Conservation (phyloP, 345 rosid species). For the Syzygium oleosum region DNA sequence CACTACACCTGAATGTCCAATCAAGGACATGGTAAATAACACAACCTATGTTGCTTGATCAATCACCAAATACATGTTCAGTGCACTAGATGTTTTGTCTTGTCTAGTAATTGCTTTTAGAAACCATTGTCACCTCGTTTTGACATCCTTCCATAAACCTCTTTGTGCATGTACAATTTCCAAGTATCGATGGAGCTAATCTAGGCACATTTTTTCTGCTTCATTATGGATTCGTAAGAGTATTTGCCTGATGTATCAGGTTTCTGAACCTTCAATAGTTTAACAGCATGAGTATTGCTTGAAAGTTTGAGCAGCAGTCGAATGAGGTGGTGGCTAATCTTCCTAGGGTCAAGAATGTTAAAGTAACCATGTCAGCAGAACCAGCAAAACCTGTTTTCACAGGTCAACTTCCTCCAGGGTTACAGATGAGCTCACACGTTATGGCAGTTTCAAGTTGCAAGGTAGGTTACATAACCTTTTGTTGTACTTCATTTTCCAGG, state of each 20-base stretch:
- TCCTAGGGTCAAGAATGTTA: slow-evolving; percentile 79
- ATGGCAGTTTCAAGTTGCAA: slow-evolving; percentile 95
- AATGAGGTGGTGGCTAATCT: slow-evolving; percentile 70
- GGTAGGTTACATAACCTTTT: slow-evolving; percentile 23
- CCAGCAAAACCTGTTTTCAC: slow-evolving; percentile 70
- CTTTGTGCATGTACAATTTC: not conserved
- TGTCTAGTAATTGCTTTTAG: not conserved
- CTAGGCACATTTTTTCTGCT: not conserved
- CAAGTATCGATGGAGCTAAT: not conserved
- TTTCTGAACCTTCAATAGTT: not conserved
- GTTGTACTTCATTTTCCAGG: not conserved
- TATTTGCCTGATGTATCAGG: not conserved
- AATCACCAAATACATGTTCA: not conserved
- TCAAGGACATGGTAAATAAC: slow-evolving; percentile 75
- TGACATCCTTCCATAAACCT: not conserved
- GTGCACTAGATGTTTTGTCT: not conserved
- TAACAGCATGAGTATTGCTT: slow-evolving; percentile 1
- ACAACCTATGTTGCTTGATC: not conserved
- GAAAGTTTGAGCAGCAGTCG: slow-evolving; percentile 75
- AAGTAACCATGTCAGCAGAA: slow-evolving; percentile 88
- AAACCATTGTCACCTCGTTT: not conserved
- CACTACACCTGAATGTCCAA: slow-evolving; percentile 97
- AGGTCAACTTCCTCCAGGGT: slow-evolving; percentile 68
- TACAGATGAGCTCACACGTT: slow-evolving; percentile 71
- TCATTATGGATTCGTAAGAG: not conserved